phyloP scores from a whole-genome alignment of 257 asterid species.

The Solanum etuberosum region DNA sequence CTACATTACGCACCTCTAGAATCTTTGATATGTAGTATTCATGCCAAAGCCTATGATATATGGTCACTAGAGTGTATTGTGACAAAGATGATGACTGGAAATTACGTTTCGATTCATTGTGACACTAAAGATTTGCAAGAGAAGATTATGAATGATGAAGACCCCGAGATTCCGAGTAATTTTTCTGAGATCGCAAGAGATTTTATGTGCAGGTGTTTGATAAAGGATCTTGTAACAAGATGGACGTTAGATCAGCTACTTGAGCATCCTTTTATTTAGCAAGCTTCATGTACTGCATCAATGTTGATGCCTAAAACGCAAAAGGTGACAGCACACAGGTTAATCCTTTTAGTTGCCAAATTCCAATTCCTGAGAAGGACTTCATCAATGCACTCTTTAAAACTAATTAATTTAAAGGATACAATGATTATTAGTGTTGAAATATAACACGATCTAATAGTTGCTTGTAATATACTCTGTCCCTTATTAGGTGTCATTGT shows the following conservation, averaged over 20 bases:
- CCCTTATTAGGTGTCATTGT: no score
- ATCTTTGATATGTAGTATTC: no score
- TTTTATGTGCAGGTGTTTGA: conserved; percentile 1
- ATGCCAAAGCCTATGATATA: no score
- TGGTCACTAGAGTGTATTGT: no score
- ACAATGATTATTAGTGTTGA: not conserved
- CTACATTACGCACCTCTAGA: no score
- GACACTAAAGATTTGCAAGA: not conserved
- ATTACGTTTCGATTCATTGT: not conserved
- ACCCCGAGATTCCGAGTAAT: not conserved
- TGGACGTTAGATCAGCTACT: not conserved
- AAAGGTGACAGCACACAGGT: not conserved
- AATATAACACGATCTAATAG: no score
- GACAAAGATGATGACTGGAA: not conserved
- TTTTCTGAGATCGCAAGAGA: not conserved
- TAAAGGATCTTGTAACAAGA: not conserved
- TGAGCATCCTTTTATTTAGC: not conserved
- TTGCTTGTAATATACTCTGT: no score
- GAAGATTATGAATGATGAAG: not conserved
- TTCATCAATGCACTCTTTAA: not conserved
- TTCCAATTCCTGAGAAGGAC: not conserved
- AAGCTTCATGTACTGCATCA: not conserved
- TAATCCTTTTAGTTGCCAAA: not conserved
- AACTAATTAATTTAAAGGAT: not conserved
- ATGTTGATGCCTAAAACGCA: not conserved